Conservation (phyloP, 1,139 yeast genomes). For the Taphrina sp. region DNA sequence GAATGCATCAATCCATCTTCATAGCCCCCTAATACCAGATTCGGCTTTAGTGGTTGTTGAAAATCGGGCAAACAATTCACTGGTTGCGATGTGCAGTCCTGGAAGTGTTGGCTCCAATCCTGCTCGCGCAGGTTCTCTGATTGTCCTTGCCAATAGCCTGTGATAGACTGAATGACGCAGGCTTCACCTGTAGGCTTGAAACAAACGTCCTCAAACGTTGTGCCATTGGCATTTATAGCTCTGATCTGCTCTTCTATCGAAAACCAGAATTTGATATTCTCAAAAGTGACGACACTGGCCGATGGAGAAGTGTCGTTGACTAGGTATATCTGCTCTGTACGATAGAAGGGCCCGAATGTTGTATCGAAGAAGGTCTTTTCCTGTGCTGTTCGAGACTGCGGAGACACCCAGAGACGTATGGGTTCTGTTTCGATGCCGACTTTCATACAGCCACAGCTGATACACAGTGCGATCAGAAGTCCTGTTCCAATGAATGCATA, state of each 20-base stretch:
- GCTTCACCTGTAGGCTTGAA: slow-evolving; percentile 75
- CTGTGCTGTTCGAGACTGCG: slow-evolving; percentile 65
- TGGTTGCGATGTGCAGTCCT: slow-evolving; percentile 70
- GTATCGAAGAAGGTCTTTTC: slow-evolving; percentile 71
- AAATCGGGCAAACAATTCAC: slow-evolving; percentile 86
- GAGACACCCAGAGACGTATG: slow-evolving; percentile 83
- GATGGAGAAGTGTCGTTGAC: slow-evolving; percentile 62
- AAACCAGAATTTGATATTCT: slow-evolving; percentile 83
- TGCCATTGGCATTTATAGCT: slow-evolving; percentile 39
- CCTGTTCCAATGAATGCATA: slow-evolving; percentile 53
- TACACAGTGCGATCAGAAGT: slow-evolving; percentile 48
- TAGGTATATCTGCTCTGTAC: slow-evolving; percentile 79
- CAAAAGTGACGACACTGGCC: slow-evolving; percentile 56
- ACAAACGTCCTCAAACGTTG: slow-evolving; percentile 59
- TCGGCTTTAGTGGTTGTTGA: slow-evolving; percentile 81
- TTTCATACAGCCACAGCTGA: slow-evolving; percentile 56
- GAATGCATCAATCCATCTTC: slow-evolving; percentile 56
- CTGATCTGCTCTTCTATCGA: slow-evolving; percentile 54
- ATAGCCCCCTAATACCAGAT: slow-evolving; percentile 60
- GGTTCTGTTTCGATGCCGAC: slow-evolving; percentile 75
- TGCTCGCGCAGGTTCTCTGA: slow-evolving; percentile 52
- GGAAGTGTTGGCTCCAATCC: slow-evolving; percentile 57
- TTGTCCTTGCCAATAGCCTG: slow-evolving; percentile 80
- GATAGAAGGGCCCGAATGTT: slow-evolving; percentile 86
- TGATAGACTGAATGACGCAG: slow-evolving; percentile 85